Evolutionary conservation across 768 basidiomycete genomes (phyloP).

Genomic region (Leccinellum albellum): DNA sequence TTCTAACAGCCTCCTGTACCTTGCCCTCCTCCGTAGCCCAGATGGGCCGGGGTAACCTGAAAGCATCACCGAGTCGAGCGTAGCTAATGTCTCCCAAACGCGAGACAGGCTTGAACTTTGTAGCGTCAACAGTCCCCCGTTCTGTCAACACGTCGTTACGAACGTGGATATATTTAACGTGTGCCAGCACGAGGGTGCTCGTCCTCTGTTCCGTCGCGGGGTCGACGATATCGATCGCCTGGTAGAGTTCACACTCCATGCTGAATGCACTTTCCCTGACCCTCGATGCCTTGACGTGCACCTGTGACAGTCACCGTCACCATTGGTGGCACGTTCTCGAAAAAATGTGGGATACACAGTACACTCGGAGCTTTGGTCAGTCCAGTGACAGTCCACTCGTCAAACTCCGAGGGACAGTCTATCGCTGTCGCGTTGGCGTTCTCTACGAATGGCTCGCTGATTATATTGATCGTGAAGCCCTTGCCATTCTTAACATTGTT

Average conservation of each 20-base stretch:
- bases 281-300: constrained; percentile 37
- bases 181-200: constrained; percentile 36
- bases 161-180: constrained; percentile 42
- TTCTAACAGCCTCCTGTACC: background rate
- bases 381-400: constrained; percentile 29
- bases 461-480: constrained; percentile 54
- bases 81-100: constrained; percentile 41
- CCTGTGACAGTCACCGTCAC: constrained; percentile 17
- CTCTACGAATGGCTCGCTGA: constrained; percentile 47
- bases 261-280: constrained; percentile 47
- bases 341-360: background rate
- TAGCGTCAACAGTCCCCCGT: constrained; percentile 34
- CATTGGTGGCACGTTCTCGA: background rate
- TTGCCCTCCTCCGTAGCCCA: constrained; percentile 21
- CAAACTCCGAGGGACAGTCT: constrained; percentile 31
- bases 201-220: constrained; percentile 27
- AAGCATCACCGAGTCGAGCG: constrained; percentile 27
- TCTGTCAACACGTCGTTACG: constrained; percentile 40
- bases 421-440: constrained; percentile 36
- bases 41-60: constrained; percentile 22
- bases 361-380: constrained; percentile 34
- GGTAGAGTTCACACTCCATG: constrained; percentile 40
- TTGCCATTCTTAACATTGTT: constrained; percentile 44
- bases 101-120: constrained; percentile 33
- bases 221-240: constrained; percentile 35